Evolutionary conservation across 2,329 filamentous ascomycete species (phyloP).

Genomic region (Botrytis hyacinthi): DNA sequence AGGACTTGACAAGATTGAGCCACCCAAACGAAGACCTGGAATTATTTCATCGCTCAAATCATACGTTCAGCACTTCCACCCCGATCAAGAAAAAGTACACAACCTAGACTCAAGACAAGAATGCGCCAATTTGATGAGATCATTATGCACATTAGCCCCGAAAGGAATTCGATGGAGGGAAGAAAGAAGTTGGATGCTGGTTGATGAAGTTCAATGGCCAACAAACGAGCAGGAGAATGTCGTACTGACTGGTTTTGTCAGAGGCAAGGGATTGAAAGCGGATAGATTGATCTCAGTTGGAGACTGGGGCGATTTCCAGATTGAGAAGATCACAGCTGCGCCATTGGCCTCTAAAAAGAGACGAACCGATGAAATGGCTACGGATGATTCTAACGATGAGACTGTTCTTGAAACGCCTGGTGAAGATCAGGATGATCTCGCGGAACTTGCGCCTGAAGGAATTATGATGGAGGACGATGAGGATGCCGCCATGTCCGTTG

Average conservation of each 20-base stretch:
- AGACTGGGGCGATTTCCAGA: slow-evolving; percentile 91
- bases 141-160: slow-evolving; percentile 85
- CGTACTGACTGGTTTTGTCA: slow-evolving; percentile 77
- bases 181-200: slow-evolving; percentile 90
- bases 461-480: slow-evolving; percentile 70
- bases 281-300: slow-evolving; percentile 88
- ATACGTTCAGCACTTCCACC: slow-evolving; percentile 93
- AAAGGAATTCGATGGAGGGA: slow-evolving; percentile 97
- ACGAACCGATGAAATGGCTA: slow-evolving; percentile 64
- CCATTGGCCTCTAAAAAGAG: slow-evolving; percentile 61
- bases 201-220: slow-evolving; percentile 76
- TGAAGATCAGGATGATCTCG: slow-evolving; percentile 78
- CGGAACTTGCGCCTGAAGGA: slow-evolving; percentile 83
- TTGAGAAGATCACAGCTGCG: slow-evolving; percentile 81
- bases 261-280: slow-evolving; percentile 83
- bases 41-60: slow-evolving; percentile 82
- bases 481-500: slow-evolving; percentile 49
- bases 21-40: slow-evolving; percentile 73
- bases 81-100: slow-evolving; percentile 85
- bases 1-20: slow-evolving; percentile 72
- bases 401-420: slow-evolving; percentile 68
- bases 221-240: slow-evolving; percentile 60
- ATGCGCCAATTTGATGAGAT: slow-evolving; percentile 84
- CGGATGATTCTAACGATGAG: slow-evolving; percentile 57
- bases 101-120: slow-evolving; percentile 87